phyloP scores from a whole-genome alignment of 495 filamentous ascomycete species.

The Neurospora sp. region DNA sequence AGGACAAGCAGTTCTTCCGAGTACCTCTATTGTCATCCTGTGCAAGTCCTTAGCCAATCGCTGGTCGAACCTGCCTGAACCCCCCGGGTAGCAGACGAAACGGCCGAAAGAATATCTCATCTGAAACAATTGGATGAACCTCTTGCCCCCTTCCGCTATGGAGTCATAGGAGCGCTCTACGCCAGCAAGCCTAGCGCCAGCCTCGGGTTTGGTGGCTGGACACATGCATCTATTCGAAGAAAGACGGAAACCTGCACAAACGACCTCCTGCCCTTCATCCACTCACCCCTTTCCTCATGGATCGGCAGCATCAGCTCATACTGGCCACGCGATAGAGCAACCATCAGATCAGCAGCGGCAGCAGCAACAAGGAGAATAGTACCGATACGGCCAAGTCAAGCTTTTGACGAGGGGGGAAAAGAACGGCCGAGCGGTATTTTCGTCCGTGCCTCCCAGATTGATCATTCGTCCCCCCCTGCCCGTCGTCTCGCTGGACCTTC shows the following conservation, averaged over 20 bases:
- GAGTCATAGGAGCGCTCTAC: constrained; percentile 3
- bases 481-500: background rate
- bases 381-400: background rate
- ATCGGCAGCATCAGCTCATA: constrained; percentile 15
- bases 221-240: constrained; percentile 18
- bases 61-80: background rate
- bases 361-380: background rate
- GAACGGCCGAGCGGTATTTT: background rate
- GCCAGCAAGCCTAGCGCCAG: constrained; percentile 3
- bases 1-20: background rate
- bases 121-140: constrained; percentile 25
- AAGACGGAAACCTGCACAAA: constrained; percentile 30
- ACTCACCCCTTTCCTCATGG: constrained; percentile 8
- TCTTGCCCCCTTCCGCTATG: constrained; percentile 7
- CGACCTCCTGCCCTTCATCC: constrained; percentile 17
- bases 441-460: background rate
- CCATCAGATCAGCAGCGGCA: background rate
- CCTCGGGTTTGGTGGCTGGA: constrained; percentile 20
- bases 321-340: constrained; percentile 18
- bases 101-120: constrained; percentile 25
- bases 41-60: constrained; percentile 14
- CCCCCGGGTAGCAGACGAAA: constrained; percentile 11
- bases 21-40: background rate
- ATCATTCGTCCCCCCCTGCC: background rate
- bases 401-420: background rate